Conservation (phyloP, 192 early-diverging fungal genomes). For the Umbelopsis isabellina region DNA sequence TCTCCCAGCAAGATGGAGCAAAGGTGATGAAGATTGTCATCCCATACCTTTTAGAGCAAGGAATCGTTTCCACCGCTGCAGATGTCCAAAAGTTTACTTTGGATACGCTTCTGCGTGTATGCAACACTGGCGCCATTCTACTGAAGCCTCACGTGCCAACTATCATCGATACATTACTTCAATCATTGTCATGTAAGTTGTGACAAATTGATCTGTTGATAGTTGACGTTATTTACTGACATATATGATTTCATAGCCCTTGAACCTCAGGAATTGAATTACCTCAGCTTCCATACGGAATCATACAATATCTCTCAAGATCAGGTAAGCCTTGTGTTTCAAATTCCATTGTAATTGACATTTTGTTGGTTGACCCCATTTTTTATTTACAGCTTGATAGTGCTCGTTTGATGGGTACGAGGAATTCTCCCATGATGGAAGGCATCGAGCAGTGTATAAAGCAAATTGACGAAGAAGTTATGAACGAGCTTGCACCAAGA, state of each 20-base stretch:
- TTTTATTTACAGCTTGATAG: conserved; percentile 61
- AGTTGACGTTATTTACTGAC: neutral
- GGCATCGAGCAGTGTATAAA: conserved; percentile 79
- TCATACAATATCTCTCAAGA: conserved; percentile 85
- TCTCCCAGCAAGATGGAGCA: conserved; percentile 61
- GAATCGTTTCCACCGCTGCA: conserved; percentile 78
- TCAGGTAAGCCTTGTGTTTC: conserved; percentile 44
- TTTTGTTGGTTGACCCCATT: neutral
- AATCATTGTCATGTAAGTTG: conserved; percentile 80
- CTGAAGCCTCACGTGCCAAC: conserved; percentile 74
- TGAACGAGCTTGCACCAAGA: conserved; percentile 68
- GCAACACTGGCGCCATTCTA: conserved; percentile 73
- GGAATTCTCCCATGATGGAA: conserved; percentile 94
- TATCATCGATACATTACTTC: conserved; percentile 79
- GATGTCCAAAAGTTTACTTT: conserved; percentile 87
- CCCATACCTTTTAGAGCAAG: conserved; percentile 82
- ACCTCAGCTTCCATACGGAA: conserved; percentile 89
- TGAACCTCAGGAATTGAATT: conserved; percentile 65
- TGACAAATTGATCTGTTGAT: conserved; percentile 40
- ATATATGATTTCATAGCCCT: conserved; percentile 30
- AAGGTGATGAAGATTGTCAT: conserved; percentile 82
- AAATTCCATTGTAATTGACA: no score
- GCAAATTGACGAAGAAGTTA: conserved; percentile 71
- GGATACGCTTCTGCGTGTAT: conserved; percentile 80
- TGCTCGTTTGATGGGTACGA: conserved; percentile 77